Percentiles rank a stretch among this genome's conserved stretches.
These are phyloP conservation scores for Colletotrichum liriopes DNA, from an alignment of 2,329 filamentous ascomycete species.

Conservation along the genomic window DNA sequence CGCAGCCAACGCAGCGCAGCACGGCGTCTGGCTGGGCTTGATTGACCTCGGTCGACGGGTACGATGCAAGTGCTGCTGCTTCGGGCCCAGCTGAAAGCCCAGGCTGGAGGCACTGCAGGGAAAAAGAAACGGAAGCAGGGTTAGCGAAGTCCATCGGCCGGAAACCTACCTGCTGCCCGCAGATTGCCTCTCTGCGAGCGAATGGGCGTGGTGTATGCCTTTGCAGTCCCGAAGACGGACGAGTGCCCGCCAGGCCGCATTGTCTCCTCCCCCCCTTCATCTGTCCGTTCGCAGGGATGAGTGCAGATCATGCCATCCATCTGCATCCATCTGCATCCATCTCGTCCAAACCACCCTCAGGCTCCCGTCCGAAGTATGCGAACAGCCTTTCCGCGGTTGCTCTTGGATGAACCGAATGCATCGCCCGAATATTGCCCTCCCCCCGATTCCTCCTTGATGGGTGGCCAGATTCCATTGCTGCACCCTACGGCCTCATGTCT, in stretches of 20 bases:
- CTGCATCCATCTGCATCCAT: conserved; percentile 6
- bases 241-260: conserved; percentile 16
- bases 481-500: background rate
- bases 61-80: background rate
- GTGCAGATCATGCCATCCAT: conserved; percentile 27
- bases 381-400: background rate
- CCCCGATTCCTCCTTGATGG: background rate
- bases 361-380: background rate
- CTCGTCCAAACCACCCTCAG: conserved; percentile 4
- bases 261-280: background rate
- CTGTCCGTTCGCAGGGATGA: conserved; percentile 31
- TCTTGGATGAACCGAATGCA: background rate
- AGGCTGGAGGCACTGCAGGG: conserved; percentile 3
- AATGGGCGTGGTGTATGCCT: conserved; percentile 13
- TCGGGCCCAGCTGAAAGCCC: conserved; percentile 19
- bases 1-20: background rate
- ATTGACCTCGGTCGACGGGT: background rate
- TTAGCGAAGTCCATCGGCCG: conserved; percentile 13
- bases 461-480: background rate
- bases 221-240: conserved; percentile 1
- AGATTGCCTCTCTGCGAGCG: conserved; percentile 7
- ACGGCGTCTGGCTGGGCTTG: background rate
- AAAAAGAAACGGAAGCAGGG: conserved; percentile 25
- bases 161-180: background rate
- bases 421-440: background rate